Evolutionary conservation across 192 early-diverging fungal genomes (phyloP).

Genomic region (Backusella morwellensis): DNA sequence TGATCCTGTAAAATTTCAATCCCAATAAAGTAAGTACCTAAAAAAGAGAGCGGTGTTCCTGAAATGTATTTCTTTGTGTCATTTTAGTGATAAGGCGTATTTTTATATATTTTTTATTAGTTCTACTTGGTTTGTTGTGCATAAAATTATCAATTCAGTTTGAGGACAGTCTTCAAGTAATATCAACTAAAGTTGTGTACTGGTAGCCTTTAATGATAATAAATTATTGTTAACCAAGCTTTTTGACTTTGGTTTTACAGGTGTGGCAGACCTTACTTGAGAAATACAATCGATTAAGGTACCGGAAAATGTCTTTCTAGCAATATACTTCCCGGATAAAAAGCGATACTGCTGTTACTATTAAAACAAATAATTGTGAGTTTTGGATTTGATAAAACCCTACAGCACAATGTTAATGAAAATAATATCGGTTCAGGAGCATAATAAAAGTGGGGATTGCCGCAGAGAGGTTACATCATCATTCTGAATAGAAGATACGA

Average conservation of each 20-base stretch:
- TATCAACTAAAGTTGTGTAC: neutral
- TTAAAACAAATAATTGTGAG: neutral
- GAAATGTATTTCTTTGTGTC: neutral
- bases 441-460: neutral
- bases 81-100: neutral
- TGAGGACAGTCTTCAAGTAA: neutral
- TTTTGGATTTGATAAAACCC: neutral
- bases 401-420: neutral
- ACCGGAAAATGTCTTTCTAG: neutral
- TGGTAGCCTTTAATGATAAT: neutral
- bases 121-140: neutral
- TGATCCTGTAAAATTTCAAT: neutral
- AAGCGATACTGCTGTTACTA: neutral
- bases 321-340: neutral
- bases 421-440: neutral
- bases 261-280: neutral
- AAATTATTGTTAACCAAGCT: neutral
- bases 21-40: neutral
- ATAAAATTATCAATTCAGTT: neutral
- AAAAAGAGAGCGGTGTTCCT: neutral
- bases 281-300: neutral
- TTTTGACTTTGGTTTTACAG: neutral
- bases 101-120: neutral
- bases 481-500: neutral
- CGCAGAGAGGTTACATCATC: neutral